Evolutionary conservation across 2,329 filamentous ascomycete species (phyloP), one percentile per base, ranked within the genome.

Genomic region (Cladosporium sp.): DNA sequence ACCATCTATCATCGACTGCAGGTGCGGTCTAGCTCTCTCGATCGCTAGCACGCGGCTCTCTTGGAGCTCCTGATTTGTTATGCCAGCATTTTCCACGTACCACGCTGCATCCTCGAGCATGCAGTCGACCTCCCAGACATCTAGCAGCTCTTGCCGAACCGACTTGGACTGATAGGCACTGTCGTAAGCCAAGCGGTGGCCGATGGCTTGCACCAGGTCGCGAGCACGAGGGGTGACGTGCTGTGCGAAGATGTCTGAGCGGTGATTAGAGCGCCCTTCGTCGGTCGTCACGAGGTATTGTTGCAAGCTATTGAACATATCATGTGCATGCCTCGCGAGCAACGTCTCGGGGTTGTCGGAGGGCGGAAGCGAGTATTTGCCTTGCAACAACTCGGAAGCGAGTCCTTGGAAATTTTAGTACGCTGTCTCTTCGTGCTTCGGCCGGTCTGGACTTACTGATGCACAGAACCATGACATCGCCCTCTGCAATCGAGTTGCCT

Each of bases 401-500:
- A 55, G 40, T 20, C 45, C 45, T 50, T 5, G 28, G 17, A 5
- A 36, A 11, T 50, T 14, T 36, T 19, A 50, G 25, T 25, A 20
- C 17, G 38, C 38, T 34, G 25, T 25, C 25, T 25, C 25, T 25
- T 11, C 25, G 19, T 37, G 36, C 15, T 37, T 37, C 36, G 8
- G 3, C 5, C 2, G 45, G 28, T 11, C 14, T 9, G 4, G 12
- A 51, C 34, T 5, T 34, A 47, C 54, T 40, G 30, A 57, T 57
- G 28, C 54, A 57, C 11, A 57, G 42, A 2, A 57, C 54, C 40
- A 57, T 25, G 11, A 57, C 43, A 40, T 57, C 54, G 2, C 54
- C 54, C 34, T 57, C 54, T 9, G 54, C 54, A 4, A 57, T 57
- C 25, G 54, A 40, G n/a, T 57, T 57, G 5, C 54, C 54, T 11